Evolutionary conservation across 805 yeast genomes (phyloP).

Genomic region (Vanderwaltozyma polyspora): DNA sequence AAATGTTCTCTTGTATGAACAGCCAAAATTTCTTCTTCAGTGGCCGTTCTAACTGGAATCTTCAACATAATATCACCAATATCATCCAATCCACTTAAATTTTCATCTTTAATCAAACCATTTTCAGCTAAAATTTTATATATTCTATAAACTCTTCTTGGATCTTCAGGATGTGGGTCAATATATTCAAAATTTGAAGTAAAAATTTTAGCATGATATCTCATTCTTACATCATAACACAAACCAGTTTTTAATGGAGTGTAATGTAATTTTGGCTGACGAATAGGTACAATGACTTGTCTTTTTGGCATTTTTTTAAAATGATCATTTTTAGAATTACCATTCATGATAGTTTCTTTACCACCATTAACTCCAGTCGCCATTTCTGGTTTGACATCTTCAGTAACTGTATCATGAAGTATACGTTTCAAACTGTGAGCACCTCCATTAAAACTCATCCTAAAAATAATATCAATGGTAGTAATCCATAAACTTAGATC

Average conservation of each 20-base stretch:
- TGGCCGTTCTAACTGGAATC: conserved; percentile 84
- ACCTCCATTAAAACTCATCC: no score
- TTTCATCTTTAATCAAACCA: conserved; percentile 74
- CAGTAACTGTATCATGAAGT: no score
- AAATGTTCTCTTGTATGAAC: conserved; percentile 82
- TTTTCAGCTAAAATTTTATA: conserved; percentile 91
- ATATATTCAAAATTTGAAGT: conserved; percentile 87
- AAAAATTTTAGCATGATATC: conserved; percentile 91
- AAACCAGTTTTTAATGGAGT: conserved; percentile 80
- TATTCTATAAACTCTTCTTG: conserved; percentile 86
- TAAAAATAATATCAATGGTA: no score
- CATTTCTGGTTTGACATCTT: no score
- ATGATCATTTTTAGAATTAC: not conserved
- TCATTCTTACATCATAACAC: conserved; percentile 93
- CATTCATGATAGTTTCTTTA: not conserved
- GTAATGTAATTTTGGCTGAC: conserved; percentile 54
- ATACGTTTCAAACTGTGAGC: no score
- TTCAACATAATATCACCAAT: conserved; percentile 82
- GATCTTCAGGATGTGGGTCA: conserved; percentile 99
- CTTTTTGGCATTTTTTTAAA: not conserved
- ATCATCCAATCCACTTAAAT: conserved; percentile 53
- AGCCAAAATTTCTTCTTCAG: conserved; percentile 68
- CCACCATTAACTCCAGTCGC: no score
- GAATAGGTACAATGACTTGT: conserved; percentile 2
- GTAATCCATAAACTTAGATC: no score